Conservation (phyloP, 192 early-diverging fungal species). For the Coemansia sp. region DNA sequence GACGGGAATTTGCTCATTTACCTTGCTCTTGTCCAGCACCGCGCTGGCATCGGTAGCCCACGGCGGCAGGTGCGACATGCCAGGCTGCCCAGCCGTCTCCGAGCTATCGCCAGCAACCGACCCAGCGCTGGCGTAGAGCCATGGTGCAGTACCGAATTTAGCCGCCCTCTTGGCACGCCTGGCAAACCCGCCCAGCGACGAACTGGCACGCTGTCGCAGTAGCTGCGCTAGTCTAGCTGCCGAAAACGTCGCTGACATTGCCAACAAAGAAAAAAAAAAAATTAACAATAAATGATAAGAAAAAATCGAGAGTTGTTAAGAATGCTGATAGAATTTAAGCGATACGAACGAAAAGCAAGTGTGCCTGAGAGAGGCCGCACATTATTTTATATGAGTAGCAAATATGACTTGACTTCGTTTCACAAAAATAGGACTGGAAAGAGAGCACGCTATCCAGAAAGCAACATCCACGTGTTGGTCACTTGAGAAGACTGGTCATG, state of each 20-base stretch:
- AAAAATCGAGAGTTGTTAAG: conserved; percentile 7
- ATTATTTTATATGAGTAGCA: neutral
- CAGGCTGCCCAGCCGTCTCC: neutral
- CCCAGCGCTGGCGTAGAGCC: conserved; percentile 39
- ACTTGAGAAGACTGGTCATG: neutral
- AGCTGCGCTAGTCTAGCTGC: conserved; percentile 33
- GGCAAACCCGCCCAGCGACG: conserved; percentile 21
- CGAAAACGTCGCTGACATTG: conserved; percentile 43
- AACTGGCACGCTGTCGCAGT: conserved; percentile 26
- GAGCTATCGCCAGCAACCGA: neutral
- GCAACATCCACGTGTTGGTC: conserved; percentile 23
- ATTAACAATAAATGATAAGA: conserved; percentile 1
- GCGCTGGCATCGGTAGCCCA: neutral
- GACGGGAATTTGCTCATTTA: conserved; percentile 58
- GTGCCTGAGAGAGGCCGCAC: neutral
- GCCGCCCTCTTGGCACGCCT: conserved; percentile 21
- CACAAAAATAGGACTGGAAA: neutral
- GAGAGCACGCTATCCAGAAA: neutral
- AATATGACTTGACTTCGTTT: neutral
- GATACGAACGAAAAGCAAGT: neutral
- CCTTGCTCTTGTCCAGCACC: conserved; percentile 24
- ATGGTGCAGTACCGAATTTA: conserved; percentile 34
- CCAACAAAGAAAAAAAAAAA: neutral
- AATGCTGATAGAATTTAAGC: neutral
- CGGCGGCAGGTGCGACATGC: neutral